phyloP scores from a whole-genome alignment of 306 rosid genomes.

The barrel medic (Medicago truncatula) region DNA sequence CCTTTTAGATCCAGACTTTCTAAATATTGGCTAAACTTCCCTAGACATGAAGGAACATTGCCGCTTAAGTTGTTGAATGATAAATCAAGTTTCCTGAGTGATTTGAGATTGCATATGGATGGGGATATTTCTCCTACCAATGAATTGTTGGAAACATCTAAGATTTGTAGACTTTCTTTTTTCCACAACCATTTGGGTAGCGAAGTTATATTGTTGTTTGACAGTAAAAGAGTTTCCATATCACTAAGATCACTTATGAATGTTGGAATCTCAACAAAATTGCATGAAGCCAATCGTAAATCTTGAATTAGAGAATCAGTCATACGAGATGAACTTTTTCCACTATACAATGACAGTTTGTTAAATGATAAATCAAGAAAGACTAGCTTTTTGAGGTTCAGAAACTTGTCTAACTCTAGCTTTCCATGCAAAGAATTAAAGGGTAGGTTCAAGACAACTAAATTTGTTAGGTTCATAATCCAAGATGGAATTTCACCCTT shows the following conservation, averaged over 20 bases:
- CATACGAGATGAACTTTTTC: not conserved
- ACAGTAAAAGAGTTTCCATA: not conserved
- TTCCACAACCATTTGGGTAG: not conserved
- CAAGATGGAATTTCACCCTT: not conserved
- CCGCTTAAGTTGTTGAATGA: constrained; percentile 6
- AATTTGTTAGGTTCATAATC: not conserved
- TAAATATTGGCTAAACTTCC: constrained; percentile 6
- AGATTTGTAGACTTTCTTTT: not conserved
- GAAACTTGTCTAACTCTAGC: constrained; percentile 16
- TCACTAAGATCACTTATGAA: not conserved
- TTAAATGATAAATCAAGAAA: not conserved
- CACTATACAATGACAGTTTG: not conserved
- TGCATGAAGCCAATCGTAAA: constrained; percentile 4
- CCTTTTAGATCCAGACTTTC: not conserved
- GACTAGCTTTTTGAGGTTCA: not conserved
- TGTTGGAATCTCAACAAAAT: constrained; percentile 3
- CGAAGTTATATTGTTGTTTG: not conserved
- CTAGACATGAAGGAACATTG: constrained; percentile 36
- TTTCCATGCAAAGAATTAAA: not conserved
- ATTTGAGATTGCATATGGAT: not conserved
- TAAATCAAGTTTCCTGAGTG: not conserved
- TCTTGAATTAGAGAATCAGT: not conserved
- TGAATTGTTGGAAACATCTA: not conserved
- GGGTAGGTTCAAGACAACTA: not conserved
- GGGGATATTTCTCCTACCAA: not conserved